These are phyloP conservation scores for Eucalyptus marginata DNA, from an alignment of 345 rosid species.

Conservation along the genomic window DNA sequence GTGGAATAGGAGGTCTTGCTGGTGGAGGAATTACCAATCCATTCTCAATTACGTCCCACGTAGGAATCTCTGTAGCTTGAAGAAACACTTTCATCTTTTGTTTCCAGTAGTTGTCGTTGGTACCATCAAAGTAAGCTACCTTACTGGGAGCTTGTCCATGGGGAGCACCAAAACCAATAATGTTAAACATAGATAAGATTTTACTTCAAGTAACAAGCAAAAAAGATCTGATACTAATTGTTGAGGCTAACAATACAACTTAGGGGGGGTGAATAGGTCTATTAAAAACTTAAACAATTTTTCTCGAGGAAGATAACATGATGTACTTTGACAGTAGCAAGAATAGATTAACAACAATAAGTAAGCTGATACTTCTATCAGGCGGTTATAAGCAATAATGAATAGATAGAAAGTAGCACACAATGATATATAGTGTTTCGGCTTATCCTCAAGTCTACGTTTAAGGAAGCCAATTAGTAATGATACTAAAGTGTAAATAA, in stretches of 20 bases:
- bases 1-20: background rate
- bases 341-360: background rate
- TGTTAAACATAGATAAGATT: background rate
- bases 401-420: background rate
- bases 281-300: background rate
- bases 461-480: background rate
- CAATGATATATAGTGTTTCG: background rate
- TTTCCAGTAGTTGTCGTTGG: background rate
- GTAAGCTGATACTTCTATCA: background rate
- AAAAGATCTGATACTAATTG: too few relatives aligned
- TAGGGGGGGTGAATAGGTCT: background rate
- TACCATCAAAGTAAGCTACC: background rate
- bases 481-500: background rate
- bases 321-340: background rate
- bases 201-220: background rate
- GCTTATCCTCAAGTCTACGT: background rate
- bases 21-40: background rate
- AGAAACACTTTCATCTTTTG: background rate
- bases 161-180: background rate
- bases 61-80: background rate
- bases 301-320: too few relatives aligned
- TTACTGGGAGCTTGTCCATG: background rate
- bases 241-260: background rate
- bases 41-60: conserved; percentile 5
- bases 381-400: too few relatives aligned